Evolutionary conservation across 1,284 basidiomycete species (phyloP), one percentile per base, ranked within the genome.

Genomic region (Apiotrichum gamsii): DNA sequence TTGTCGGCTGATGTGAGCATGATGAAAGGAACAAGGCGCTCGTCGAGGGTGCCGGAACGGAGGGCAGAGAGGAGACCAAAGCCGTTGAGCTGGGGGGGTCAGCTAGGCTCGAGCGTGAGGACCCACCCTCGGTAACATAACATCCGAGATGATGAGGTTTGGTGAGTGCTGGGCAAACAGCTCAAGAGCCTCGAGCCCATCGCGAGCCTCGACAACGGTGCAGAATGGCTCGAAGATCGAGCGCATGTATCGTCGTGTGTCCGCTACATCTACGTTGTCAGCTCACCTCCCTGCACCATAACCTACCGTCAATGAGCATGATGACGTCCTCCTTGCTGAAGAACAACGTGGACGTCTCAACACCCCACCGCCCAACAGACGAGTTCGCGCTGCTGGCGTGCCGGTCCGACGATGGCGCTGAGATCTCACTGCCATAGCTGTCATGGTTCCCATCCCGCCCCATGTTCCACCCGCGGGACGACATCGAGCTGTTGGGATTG

Each of bases 51-150:
- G 11, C 45, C 49, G 33, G 23, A 21, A 8, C 57, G 58, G 11
- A 70, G 39, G 0, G 53, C 58, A 1, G 30, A 33, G 10, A 70
- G 49, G 8, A 70, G 46, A 10, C 60, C 65, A 36, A 59, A 61
- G 1, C 68, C 68, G 37, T 63, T 60, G 10, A 66, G 47, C 62
- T 66, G 40, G 14, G n/a, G 5, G 10, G 9, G 23, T 49, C 20
- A 49, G 45, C 41, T 2, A n/a, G 10, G 10, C 8, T n/a, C n/a
- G n/a, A n/a, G n/a, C n/a, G n/a, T n/a, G n/a, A n/a, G n/a, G n/a
- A 28, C 60, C 52, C 41, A 67, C 58, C 23, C 58, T 56, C 3
- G 73, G 72, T 70, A 75, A 72, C 66, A 72, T 72, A 5, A 73
- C 67, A 45, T 76, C 75, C 1, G 69, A 65, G 10, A 75, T 57